Evolutionary conservation across 208 protist species (phyloP), one percentile per base, ranked within the genome.

Genomic region (Blechomonas ayalai): DNA sequence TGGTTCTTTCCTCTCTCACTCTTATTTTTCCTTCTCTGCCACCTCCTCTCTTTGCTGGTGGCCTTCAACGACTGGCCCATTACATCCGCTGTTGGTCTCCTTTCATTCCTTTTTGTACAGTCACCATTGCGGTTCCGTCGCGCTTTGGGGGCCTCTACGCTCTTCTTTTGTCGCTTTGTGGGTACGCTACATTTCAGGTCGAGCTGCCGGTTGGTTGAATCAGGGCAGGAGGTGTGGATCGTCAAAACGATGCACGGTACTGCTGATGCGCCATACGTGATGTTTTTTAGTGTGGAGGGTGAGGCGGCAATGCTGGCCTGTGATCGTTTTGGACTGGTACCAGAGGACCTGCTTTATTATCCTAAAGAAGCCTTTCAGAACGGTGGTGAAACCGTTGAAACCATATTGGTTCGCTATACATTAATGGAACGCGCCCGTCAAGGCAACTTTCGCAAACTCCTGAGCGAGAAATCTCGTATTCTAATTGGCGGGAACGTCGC

Each of bases 381-480:
- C 2, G 23, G 39, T 0, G 41, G 51, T 16, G 39, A 50, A 22
- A 29, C 12, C 7, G 25, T 18, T 1, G 16, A 27, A 4, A 18
- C 39, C n/a, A 38, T 72, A 27, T 54, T 73, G 15, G 50, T 73
- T 28, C 66, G 66, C 2, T 73, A 73, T 27, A 73, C 58, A 7
- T 38, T 73, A 37, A 44, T 20, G 8, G 66, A 73, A 33, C 59
- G 66, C 13, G 23, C 36, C 10, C 51, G 66, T 5, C 66, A 73
- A 26, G 49, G 50, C 26, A 68, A 59, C 22, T 53, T 73, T n/a
- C 66, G 59, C 2, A 49, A 59, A 24, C 22, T 68, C 4, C 22
- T 67, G 12, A 53, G 39, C 0, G 36, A 65, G 38, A 66, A 65
- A 22, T 67, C 57, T 44, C 33, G 39, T 5, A 13, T 73, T 33